A percentile compares a stretch with the other conserved stretches of the same genome.
Evolutionary conservation across 306 rosid genomes (phyloP).

Genomic region (Vicia faba): DNA sequence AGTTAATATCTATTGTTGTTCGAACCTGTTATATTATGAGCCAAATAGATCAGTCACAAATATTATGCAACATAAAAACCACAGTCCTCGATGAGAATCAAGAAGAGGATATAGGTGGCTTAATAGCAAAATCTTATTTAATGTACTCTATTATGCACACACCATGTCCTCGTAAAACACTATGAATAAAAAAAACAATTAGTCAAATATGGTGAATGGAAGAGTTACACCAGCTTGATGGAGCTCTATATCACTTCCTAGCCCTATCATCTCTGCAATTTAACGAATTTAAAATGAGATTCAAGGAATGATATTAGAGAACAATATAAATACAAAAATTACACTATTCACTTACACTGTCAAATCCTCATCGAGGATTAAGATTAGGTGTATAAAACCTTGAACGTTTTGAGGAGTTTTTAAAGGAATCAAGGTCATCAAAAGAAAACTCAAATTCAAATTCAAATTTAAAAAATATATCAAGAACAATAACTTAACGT

Average conservation of each 20-base stretch:
- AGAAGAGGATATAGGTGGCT: slow-evolving; percentile 22
- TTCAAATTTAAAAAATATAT: no score
- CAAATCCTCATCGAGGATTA: no score
- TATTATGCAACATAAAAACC: slow-evolving; percentile 8
- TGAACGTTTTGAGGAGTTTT: no score
- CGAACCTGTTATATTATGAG: slow-evolving; percentile 63
- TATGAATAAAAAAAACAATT: slow-evolving; percentile 24
- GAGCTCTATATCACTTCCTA: slow-evolving; percentile 78
- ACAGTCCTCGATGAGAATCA: slow-evolving; percentile 7
- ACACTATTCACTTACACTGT: no score
- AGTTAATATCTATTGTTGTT: slow-evolving; percentile 77
- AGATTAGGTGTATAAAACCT: no score
- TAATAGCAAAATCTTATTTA: slow-evolving; percentile 27
- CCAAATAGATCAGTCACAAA: slow-evolving; percentile 36
- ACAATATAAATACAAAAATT: no score
- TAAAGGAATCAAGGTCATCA: no score
- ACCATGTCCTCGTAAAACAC: slow-evolving; percentile 21
- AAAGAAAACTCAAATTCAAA: no score
- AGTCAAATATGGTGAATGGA: slow-evolving; percentile 7
- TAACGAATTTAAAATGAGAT: no score
- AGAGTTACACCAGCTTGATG: slow-evolving; percentile 87
- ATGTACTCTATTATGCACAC: slow-evolving; percentile 7
- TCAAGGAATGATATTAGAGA: no score
- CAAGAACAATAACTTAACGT: no score
- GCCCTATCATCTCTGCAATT: slow-evolving; percentile 93